Evolutionary conservation across 306 rosid species (phyloP), one percentile per base, ranked within the genome.

Genomic region (barrel medic (Medicago truncatula)): DNA sequence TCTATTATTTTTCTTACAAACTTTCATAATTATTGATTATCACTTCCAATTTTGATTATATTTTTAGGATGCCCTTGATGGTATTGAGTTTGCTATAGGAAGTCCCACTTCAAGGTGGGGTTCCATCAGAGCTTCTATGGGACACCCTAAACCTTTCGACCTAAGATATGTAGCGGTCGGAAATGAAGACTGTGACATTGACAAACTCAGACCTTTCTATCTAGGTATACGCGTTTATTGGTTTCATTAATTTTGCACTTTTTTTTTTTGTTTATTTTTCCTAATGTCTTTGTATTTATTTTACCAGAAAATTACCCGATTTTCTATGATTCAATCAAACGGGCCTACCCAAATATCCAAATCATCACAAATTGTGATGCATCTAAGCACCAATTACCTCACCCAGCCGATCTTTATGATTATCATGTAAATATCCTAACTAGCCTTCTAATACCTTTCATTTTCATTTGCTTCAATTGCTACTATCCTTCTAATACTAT

Each of bases 321-420:
- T 79, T 87, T 93, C 81, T 71, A 83, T 57, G 36, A 11, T 64
- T 93, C 94, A 15, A 90, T 93, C 57, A 90, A 46, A 43, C 75
- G 13, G 18, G 81, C 69, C 52, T 93, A 90, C 78, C 98, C 96
- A 1, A 93, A 93, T 82, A 89, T 90, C 28, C 76, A 85, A 75
- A 87, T 90, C 0, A 93, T 93, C 63, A 78, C 96, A 47, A 93
- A 93, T 77, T 93, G 98, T 13, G 98, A 93, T 69, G 96, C 83
- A 21, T 83, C 96, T 69, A 52, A 81, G 43, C 28, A 4, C 39
- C 75, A 41, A 9, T 79, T 93, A 86, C 80, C 85, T 73, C 96
- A 90, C 78, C 90, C 95, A 0, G 95, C 95, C 52, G 95, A 93
- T 67, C 65, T 87, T 25, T 93, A 87, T 78, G 98, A 93, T 80